Percentiles rank a stretch among this genome's conserved stretches.
phyloP scores from a whole-genome alignment of 495 filamentous ascomycete species.

The Aspergillus steynii region DNA sequence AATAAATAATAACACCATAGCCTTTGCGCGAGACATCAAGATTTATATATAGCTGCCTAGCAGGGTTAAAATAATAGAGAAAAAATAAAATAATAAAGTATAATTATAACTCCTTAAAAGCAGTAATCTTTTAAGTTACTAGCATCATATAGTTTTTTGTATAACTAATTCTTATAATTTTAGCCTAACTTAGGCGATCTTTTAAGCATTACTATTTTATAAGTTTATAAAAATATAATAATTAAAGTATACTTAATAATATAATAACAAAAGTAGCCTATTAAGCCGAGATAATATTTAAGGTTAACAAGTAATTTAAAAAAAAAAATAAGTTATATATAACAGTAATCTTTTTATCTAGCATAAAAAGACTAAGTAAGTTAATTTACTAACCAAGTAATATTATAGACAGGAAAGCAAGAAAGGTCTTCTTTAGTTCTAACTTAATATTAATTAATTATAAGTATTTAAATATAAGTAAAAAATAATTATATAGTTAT shows the following conservation, averaged over 20 bases:
- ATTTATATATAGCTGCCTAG: not conserved
- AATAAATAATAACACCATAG: slow-evolving; percentile 6
- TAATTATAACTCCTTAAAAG: not conserved
- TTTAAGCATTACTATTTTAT: not conserved
- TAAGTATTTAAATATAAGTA: not conserved
- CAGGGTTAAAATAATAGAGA: slow-evolving; percentile 1
- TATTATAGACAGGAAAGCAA: not conserved
- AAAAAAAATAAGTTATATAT: not conserved
- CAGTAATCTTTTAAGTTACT: not conserved
- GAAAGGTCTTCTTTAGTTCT: not conserved
- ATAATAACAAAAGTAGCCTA: not conserved
- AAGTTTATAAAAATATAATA: not conserved
- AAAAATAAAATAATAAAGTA: not conserved
- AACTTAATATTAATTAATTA: not conserved
- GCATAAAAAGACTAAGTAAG: not conserved
- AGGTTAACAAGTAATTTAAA: not conserved
- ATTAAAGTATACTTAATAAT: not conserved
- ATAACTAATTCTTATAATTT: not conserved
- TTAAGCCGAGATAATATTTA: slow-evolving; percentile 3
- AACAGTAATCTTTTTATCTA: not conserved
- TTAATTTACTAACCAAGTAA: not conserved
- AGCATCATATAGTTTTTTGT: not conserved
- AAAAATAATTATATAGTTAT: not conserved
- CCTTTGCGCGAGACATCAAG: not conserved
- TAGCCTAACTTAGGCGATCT: not conserved